These are phyloP conservation scores for Apiospora kogelbergensis DNA, from an alignment of 2,329 filamentous ascomycete species.

Conservation along the genomic window DNA sequence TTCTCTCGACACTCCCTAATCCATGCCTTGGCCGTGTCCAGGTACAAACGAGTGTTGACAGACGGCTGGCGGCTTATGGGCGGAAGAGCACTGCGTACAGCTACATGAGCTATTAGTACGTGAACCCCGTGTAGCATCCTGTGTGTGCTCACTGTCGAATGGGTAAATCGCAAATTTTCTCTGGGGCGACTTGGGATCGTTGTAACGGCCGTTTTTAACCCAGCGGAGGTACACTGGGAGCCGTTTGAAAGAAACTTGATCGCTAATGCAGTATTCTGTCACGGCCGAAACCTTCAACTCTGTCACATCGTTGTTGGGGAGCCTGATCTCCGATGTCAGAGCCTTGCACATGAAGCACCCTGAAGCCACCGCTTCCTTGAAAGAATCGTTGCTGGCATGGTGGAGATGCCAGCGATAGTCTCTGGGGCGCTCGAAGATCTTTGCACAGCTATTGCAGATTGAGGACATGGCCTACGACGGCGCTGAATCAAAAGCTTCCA, in stretches of 20 bases:
- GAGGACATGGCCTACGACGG: no score
- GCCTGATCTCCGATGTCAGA: not conserved
- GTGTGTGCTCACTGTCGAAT: not conserved
- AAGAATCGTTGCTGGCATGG: not conserved
- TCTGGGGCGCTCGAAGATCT: no score
- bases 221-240: not conserved
- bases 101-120: not conserved
- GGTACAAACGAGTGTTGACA: not conserved
- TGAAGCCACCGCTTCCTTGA: not conserved
- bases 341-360: not conserved
- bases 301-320: not conserved
- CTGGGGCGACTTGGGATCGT: not conserved
- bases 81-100: not conserved
- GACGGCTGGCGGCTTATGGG: no score
- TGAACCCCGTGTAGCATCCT: no score
- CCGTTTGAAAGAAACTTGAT: not conserved
- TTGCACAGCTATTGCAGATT: no score
- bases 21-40: not conserved
- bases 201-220: no score
- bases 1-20: not conserved
- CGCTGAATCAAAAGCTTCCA: no score
- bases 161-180: not conserved
- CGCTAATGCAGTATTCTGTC: not conserved
- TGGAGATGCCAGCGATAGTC: not conserved
- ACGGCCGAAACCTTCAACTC: not conserved